Evolutionary conservation across 352 stramenopile species (phyloP), one percentile per base, ranked within the genome.

Genomic region (Pythium sp.): DNA sequence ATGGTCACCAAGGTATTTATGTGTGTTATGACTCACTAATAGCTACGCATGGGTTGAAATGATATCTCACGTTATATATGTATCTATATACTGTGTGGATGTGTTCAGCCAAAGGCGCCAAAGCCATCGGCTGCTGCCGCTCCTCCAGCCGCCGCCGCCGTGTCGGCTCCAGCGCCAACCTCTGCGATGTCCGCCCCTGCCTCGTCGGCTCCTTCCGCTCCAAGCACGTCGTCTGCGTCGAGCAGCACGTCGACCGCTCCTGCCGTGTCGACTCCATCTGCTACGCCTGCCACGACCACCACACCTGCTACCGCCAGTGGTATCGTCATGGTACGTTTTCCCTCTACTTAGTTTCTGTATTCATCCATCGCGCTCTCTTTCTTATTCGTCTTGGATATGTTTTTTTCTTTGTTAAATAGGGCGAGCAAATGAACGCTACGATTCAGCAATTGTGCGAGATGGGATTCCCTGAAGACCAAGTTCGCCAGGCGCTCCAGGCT

Each of bases 391-490:
- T 47, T 5, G 11, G 41, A 8, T 47, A n/a, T n/a, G 15, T 20
- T 47, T 47, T 47, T 47, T n/a, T 47, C 15, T 5, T 47, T 47
- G 6, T 20, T 51, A 8, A 22, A 22, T 65, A 82, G 74, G 65
- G 65, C 8, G 85, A 89, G 57, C 72, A 87, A 67, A 72, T 81
- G 67, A 87, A 55, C 53, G 82, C 77, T 26, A 78, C 80, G 0
- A 81, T 95, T 34, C 80, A 87, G 55, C 87, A 97, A 66, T 72
- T 96, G 20, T 76, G 77, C 24, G 89, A 95, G 58, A 97, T 96
- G 89, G 89, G 89, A 8, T 96, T 96, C 68, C 89, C 89, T 2
- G 86, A 96, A 65, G 87, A 95, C 61, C 86, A 97, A 63, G 86
- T 92, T 28, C 85, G 84, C 38, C 78, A 74, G 26, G 89, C 89